phyloP scores from a whole-genome alignment of 2,329 filamentous ascomycete genomes.

The Cadophora sp. region DNA sequence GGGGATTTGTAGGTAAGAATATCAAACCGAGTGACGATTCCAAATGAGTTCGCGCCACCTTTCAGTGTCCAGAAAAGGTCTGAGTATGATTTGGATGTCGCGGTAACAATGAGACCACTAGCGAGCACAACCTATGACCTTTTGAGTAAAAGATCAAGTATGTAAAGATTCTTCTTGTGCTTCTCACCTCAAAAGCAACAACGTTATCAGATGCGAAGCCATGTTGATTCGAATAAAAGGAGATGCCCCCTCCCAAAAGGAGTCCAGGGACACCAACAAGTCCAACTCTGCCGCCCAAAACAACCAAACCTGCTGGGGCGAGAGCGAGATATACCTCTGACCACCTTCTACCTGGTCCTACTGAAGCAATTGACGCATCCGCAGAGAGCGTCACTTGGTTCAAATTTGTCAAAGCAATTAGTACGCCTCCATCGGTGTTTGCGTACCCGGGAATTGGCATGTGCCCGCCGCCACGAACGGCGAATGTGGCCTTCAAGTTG shows the following conservation, averaged over 20 bases:
- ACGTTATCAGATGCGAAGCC: constrained; percentile 33
- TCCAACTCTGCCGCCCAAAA: constrained; percentile 28
- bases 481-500: constrained; percentile 23
- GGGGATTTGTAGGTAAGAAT: constrained; percentile 45
- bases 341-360: constrained; percentile 31
- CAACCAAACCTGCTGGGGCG: constrained; percentile 25
- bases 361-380: constrained; percentile 21
- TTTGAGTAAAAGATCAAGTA: constrained; percentile 13
- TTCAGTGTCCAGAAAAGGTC: constrained; percentile 49
- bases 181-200: constrained; percentile 28
- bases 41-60: constrained; percentile 47
- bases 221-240: constrained; percentile 32
- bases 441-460: constrained; percentile 29
- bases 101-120: constrained; percentile 40
- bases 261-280: constrained; percentile 32
- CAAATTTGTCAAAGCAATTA: constrained; percentile 28
- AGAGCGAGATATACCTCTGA: constrained; percentile 27
- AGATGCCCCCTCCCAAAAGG: constrained; percentile 33
- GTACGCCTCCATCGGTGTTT: constrained; percentile 27
- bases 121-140: constrained; percentile 27
- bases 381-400: constrained; percentile 22
- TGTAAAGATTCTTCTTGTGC: neutral
- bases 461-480: constrained; percentile 31
- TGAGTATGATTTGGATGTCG: constrained; percentile 33
- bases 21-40: constrained; percentile 49